Conservation (phyloP, 164 flowering plant species). For the Protea cynaroides region DNA sequence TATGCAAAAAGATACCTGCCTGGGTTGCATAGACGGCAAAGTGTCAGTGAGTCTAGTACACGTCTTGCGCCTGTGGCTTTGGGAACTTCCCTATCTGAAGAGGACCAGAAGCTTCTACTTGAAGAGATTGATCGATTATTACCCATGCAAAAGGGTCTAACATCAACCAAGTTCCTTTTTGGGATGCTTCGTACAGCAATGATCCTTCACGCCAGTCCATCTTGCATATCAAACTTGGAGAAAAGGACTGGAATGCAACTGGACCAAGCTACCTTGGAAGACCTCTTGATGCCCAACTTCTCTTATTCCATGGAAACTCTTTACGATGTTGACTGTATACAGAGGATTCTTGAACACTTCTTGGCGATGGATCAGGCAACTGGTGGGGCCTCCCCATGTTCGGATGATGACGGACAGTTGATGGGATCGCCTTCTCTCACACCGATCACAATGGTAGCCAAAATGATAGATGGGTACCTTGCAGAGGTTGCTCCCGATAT, state of each 20-base stretch:
- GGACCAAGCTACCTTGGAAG: constrained; percentile 82
- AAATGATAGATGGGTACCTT: constrained; percentile 88
- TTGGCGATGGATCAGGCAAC: constrained; percentile 62
- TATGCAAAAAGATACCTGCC: constrained; percentile 80
- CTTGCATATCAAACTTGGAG: constrained; percentile 74
- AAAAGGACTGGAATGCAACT: constrained; percentile 82
- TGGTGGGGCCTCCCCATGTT: constrained; percentile 75
- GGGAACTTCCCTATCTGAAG: constrained; percentile 50
- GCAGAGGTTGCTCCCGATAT: constrained; percentile 97
- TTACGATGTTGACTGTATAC: constrained; percentile 89
- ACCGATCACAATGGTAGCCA: constrained; percentile 86
- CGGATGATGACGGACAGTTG: constrained; percentile 61
- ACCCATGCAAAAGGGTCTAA: constrained; percentile 66
- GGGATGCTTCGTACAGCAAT: constrained; percentile 77
- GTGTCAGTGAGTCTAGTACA: too few relatives aligned
- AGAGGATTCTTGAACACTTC: constrained; percentile 79
- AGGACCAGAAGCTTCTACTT: constrained; percentile 64
- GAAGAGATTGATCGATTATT: constrained; percentile 77
- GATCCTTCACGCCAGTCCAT: constrained; percentile 59
- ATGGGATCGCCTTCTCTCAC: constrained; percentile 78
- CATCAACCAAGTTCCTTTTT: constrained; percentile 62
- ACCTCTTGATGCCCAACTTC: constrained; percentile 83
- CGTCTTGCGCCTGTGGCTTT: neutral
- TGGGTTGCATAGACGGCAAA: constrained; percentile 55
- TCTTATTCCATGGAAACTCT: constrained; percentile 83